A percentile compares a stretch with the other conserved stretches of the same genome.
These are phyloP conservation scores for Epithele typhae DNA, from an alignment of 768 basidiomycete genomes.

Conservation along the genomic window DNA sequence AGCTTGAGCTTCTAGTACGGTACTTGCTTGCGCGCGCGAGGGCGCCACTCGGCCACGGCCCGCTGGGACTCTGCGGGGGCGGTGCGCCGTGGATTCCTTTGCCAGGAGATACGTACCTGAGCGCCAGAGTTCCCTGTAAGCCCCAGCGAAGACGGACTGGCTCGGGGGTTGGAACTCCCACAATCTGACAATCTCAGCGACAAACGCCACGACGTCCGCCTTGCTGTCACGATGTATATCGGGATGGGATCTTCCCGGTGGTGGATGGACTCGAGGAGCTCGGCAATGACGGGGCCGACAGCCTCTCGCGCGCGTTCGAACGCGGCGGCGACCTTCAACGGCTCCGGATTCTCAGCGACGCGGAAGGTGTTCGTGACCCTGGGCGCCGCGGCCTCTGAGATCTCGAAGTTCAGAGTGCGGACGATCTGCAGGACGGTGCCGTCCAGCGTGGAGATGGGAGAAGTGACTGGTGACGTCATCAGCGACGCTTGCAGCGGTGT, in stretches of 20 bases:
- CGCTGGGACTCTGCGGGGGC: slow-evolving; percentile 11
- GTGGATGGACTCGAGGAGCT: slow-evolving; percentile 16
- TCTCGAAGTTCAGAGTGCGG: slow-evolving; percentile 17
- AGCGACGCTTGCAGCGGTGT: too few relatives aligned
- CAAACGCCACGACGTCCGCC: slow-evolving; percentile 19
- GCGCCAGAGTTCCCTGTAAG: slow-evolving; percentile 16
- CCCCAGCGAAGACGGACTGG: slow-evolving; percentile 12
- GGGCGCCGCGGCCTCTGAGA: slow-evolving; percentile 14
- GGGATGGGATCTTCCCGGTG: slow-evolving; percentile 19
- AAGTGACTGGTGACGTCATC: too few relatives aligned
- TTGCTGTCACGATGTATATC: slow-evolving; percentile 18
- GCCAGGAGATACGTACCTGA: slow-evolving; percentile 10
- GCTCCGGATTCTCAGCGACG: slow-evolving; percentile 6
- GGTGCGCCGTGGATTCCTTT: not conserved
- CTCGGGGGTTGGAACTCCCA: slow-evolving; percentile 20
- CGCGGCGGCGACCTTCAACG: slow-evolving; percentile 2
- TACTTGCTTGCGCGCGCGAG: slow-evolving; percentile 14
- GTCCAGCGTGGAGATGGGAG: too few relatives aligned
- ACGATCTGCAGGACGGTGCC: slow-evolving; percentile 15
- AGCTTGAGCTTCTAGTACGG: slow-evolving; percentile 18
- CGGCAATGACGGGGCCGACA: slow-evolving; percentile 18
- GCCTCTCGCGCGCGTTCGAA: slow-evolving; percentile 16
- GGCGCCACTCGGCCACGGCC: slow-evolving; percentile 14
- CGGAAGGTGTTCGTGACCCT: slow-evolving; percentile 16
- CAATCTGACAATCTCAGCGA: slow-evolving; percentile 13